Evolutionary conservation across 1,284 basidiomycete genomes (phyloP).

Genomic region (Austropuccinia psidii): DNA sequence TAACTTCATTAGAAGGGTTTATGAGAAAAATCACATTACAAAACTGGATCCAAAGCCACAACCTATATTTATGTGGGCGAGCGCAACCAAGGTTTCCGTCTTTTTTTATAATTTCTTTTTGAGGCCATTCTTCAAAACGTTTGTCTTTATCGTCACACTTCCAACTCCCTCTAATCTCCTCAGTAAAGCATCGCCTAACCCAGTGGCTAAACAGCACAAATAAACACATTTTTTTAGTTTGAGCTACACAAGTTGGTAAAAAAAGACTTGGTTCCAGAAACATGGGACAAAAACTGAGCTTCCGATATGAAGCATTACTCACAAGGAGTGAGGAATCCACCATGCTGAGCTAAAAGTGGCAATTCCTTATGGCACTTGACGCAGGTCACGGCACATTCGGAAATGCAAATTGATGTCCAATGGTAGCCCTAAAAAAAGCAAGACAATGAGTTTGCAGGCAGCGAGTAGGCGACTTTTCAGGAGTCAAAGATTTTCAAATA

Average conservation of each 20-base stretch:
- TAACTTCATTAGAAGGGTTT: too few species aligned
- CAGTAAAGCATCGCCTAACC: slow-evolving; percentile 22
- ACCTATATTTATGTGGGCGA: too few species aligned
- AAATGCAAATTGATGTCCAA: slow-evolving; percentile 41
- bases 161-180: background rate
- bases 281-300: background rate
- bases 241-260: too few species aligned
- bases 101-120: too few species aligned
- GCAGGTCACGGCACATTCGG: slow-evolving; percentile 40
- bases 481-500: too few species aligned
- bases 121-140: slow-evolving; percentile 8
- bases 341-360: slow-evolving; percentile 41
- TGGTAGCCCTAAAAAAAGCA: slow-evolving; percentile 39
- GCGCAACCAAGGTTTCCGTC: too few species aligned
- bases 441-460: background rate
- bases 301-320: too few species aligned
- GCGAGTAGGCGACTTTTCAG: too few species aligned
- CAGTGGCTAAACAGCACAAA: background rate
- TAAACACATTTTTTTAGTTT: too few species aligned
- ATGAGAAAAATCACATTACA: too few species aligned
- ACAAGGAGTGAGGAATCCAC: slow-evolving; percentile 43
- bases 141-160: slow-evolving; percentile 12
- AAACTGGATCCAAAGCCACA: too few species aligned
- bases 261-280: too few species aligned
- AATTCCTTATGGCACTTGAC: slow-evolving; percentile 42